Evolutionary conservation across 371 early-diverging fungal species (phyloP).

Genomic region (Entomophthora muscae): DNA sequence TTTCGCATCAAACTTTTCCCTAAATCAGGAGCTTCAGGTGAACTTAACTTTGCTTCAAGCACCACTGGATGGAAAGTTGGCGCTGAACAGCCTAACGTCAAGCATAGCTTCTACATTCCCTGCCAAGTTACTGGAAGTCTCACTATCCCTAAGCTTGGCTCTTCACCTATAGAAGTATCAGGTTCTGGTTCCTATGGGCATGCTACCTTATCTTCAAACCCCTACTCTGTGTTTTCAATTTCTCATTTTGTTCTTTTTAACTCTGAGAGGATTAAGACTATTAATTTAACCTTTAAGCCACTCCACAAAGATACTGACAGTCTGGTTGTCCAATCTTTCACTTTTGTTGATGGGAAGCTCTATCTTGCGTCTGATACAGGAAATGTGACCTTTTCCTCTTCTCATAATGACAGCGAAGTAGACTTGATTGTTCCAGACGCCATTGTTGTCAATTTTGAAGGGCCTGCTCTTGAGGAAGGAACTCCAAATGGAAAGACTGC

Average conservation of each 20-base stretch:
- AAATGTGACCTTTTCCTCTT: not conserved
- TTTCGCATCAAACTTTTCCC: not conserved
- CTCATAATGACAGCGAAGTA: constrained; percentile 41
- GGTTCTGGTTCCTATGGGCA: not conserved
- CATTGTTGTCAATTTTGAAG: constrained; percentile 48
- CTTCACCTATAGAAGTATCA: not conserved
- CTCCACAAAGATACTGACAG: not conserved
- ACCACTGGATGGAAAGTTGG: not conserved
- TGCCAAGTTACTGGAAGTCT: not conserved
- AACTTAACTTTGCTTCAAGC: not conserved
- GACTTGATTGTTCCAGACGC: constrained; percentile 62
- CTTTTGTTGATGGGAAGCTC: constrained; percentile 1
- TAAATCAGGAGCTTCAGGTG: not conserved
- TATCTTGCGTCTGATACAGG: not conserved
- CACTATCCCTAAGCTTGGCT: not conserved
- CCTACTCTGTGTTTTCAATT: not conserved
- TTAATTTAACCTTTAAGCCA: not conserved
- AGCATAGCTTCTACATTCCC: not conserved
- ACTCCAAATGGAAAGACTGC: constrained; percentile 35
- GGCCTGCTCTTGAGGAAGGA: constrained; percentile 38
- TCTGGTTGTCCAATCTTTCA: constrained; percentile 1
- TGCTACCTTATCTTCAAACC: not conserved
- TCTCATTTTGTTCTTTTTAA: not conserved
- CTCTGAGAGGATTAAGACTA: not conserved
- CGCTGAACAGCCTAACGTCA: not conserved